phyloP scores from a whole-genome alignment of 2,329 filamentous ascomycete genomes.

The Aspergillus fischeri region DNA sequence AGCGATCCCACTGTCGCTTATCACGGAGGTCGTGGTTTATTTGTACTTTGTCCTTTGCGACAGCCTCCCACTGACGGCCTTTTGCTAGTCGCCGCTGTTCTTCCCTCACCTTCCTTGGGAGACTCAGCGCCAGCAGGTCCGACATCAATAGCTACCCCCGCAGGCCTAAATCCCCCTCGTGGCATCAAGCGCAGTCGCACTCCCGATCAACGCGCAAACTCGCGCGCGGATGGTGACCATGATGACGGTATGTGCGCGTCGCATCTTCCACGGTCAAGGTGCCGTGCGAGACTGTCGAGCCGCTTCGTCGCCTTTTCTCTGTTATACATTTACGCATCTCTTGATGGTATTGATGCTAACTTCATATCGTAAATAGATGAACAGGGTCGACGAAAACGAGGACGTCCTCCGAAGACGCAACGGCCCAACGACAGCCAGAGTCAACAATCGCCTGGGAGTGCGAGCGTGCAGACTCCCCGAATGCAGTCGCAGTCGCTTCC shows the following conservation, averaged over 20 bases:
- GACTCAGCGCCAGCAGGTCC: constrained; percentile 35
- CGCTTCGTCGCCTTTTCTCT: constrained; percentile 13
- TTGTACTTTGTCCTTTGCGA: constrained; percentile 16
- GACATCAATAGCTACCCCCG: constrained; percentile 24
- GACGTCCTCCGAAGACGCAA: constrained; percentile 47
- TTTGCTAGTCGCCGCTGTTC: constrained; percentile 31
- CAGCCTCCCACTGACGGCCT: constrained; percentile 30
- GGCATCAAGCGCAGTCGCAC: constrained; percentile 78
- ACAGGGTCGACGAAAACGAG: constrained; percentile 46
- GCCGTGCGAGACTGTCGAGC: constrained; percentile 7
- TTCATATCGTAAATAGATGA: constrained; percentile 27
- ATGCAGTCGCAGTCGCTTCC: constrained; percentile 37
- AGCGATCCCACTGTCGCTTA: constrained; percentile 1
- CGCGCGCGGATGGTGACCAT: constrained; percentile 55
- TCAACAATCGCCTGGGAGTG: constrained; percentile 27
- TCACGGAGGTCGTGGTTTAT: constrained; percentile 10
- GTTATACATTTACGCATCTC: neutral
- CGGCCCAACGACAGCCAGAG: constrained; percentile 36
- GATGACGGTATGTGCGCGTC: constrained; percentile 66
- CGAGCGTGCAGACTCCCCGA: constrained; percentile 37
- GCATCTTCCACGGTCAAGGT: constrained; percentile 21
- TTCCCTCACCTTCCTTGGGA: constrained; percentile 35
- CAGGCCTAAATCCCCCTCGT: constrained; percentile 52
- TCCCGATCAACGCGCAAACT: constrained; percentile 61
- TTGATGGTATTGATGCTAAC: constrained; percentile 14